Evolutionary conservation across 1,139 yeast species (phyloP), one percentile per base, ranked within the genome.

Genomic region (Waltiozyma solani): DNA sequence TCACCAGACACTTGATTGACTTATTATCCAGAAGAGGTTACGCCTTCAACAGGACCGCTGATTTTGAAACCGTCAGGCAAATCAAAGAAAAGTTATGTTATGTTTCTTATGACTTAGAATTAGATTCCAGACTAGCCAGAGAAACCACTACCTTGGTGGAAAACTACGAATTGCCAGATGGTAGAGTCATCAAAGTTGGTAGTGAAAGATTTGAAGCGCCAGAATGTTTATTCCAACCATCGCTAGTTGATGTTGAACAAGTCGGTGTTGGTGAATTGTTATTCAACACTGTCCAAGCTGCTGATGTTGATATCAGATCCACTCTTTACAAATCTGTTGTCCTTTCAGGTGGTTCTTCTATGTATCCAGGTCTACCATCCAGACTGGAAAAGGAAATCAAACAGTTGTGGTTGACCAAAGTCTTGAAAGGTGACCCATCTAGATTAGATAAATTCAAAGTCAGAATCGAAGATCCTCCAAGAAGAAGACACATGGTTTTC

Each of bases 401-500:
- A 63, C 99, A 91, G 60, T 76, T 87, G 50, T 93, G 98, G 98
- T 77, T 85, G 48, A 78, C 94, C 5, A 76, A 78, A 53, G 96
- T 91, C 15, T 73, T 91, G 46, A 78, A 81, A 50, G 91, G 89
- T 36, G 95, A 91, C 63, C 80, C 96, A 31, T 59, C 87, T 17
- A 75, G 97, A 58, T 70, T 91, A 50, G 84, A 79, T 49, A 89
- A 89, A 61, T 91, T 91, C 64, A 91, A 91, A 64, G 96, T 93
- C 35, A 79, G 94, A 63, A 91, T 91, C 55, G 98, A 91, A 62
- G 98, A 91, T 59, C 98, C 98, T 35, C 99, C 99, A 52, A 79
- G 97, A 69, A 85, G 99, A 71, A 82, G 91, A 61, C 96, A 93
- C 62, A 91, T 91, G 96, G 99, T 91, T 34, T 91, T 91, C 63